A percentile compares a stretch with the other conserved stretches of the same genome.
Evolutionary conservation across 768 basidiomycete genomes (phyloP).

Genomic region (Tephrocybe sp.): DNA sequence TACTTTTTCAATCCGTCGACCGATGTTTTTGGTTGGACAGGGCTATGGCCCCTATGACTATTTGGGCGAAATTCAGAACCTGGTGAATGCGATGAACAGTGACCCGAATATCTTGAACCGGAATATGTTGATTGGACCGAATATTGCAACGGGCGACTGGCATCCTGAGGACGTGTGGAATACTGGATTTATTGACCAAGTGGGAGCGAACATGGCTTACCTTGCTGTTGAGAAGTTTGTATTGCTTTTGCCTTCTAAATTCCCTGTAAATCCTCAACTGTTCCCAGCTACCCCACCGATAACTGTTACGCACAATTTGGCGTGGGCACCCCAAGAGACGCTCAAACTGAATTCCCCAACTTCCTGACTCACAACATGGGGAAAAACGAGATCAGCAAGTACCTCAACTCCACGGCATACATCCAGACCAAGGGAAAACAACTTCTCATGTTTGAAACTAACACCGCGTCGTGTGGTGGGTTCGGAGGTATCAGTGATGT

Average conservation of each 20-base stretch:
- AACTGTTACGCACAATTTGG: constrained; percentile 54
- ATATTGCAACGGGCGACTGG: constrained; percentile 47
- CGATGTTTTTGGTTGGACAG: background rate
- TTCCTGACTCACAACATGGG: constrained; percentile 64
- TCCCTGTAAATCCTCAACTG: background rate
- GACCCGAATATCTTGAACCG: constrained; percentile 28
- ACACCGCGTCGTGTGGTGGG: constrained; percentile 66
- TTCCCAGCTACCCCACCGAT: constrained; percentile 49
- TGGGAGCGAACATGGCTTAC: constrained; percentile 31
- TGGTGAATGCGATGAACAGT: constrained; percentile 42
- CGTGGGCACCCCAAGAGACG: constrained; percentile 32
- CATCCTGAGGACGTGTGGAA: constrained; percentile 47
- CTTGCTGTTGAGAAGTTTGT: background rate
- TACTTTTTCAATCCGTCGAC: background rate
- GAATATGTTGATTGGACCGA: constrained; percentile 57
- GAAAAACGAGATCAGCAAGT: constrained; percentile 43
- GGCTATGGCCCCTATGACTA: constrained; percentile 41
- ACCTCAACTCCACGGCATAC: constrained; percentile 44
- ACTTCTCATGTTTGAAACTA: constrained; percentile 67
- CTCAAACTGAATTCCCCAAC: constrained; percentile 45
- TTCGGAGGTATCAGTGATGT: constrained; percentile 59
- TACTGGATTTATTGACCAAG: constrained; percentile 46
- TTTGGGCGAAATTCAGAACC: constrained; percentile 46
- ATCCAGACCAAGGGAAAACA: constrained; percentile 40
- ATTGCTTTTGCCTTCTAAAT: background rate